A percentile compares a stretch with the other conserved stretches of the same genome.
Conservation (phyloP, 2,329 filamentous ascomycete genomes). For the Macrophomina tecta region DNA sequence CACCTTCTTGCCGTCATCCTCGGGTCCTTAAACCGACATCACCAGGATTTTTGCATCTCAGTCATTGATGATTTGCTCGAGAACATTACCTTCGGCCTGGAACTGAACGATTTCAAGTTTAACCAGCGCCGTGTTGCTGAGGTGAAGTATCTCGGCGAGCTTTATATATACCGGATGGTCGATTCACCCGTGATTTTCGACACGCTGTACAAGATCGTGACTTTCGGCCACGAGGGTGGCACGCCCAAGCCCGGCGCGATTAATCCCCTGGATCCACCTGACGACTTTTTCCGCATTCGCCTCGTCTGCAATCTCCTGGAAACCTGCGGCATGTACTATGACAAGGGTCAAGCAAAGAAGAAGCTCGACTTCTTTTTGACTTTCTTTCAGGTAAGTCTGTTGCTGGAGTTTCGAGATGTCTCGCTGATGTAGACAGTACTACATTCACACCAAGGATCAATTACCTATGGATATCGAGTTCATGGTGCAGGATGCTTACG, state of each 20-base stretch:
- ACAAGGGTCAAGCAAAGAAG: constrained; percentile 90
- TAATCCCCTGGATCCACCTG: constrained; percentile 82
- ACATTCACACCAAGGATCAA: constrained; percentile 86
- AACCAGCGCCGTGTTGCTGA: constrained; percentile 94
- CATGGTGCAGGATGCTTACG: constrained; percentile 89
- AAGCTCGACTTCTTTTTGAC: constrained; percentile 97
- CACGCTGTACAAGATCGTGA: constrained; percentile 90
- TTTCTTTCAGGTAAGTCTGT: constrained; percentile 75
- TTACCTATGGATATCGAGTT: constrained; percentile 98
- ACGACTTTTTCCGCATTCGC: constrained; percentile 95
- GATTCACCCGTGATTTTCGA: constrained; percentile 97
- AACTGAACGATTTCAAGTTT: constrained; percentile 96
- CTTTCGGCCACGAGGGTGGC: constrained; percentile 84
- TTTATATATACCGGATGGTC: constrained; percentile 97
- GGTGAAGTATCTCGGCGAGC: constrained; percentile 92
- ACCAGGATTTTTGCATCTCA: constrained; percentile 87
- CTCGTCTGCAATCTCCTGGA: constrained; percentile 88
- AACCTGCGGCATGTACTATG: constrained; percentile 95
- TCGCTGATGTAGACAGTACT: constrained; percentile 67
- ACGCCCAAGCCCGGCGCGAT: constrained; percentile 78
- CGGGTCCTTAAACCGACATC: constrained; percentile 87
- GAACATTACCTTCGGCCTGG: constrained; percentile 83
- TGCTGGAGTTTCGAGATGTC: constrained; percentile 17
- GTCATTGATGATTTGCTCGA: constrained; percentile 93
- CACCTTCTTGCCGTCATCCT: constrained; percentile 90